Evolutionary conservation across 192 early-diverging fungal genomes (phyloP).

Genomic region (Umbelopsis sp.): DNA sequence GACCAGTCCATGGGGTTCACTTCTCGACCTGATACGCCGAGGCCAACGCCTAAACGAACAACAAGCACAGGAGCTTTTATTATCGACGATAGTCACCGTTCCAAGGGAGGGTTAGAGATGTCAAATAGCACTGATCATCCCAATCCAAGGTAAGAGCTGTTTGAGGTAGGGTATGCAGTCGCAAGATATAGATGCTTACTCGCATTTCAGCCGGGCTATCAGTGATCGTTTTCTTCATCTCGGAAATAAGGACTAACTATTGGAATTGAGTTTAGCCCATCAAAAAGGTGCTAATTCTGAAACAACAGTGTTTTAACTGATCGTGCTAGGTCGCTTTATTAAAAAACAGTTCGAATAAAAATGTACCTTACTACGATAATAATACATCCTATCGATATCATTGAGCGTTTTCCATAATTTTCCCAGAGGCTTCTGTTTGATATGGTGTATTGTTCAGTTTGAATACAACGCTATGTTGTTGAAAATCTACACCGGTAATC

Average conservation of each 20-base stretch:
- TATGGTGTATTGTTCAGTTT: not conserved
- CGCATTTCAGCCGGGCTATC: not conserved
- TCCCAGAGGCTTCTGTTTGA: not conserved
- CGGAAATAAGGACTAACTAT: not conserved
- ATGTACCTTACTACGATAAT: no score
- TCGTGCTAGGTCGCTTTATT: no score
- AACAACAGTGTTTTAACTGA: not conserved
- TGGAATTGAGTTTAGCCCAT: not conserved
- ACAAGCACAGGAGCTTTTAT: constrained; percentile 2
- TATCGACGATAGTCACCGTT: not conserved
- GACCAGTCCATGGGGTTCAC: not conserved
- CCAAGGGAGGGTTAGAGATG: not conserved
- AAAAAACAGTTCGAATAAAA: no score
- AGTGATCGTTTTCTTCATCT: constrained; percentile 7
- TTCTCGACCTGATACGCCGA: not conserved
- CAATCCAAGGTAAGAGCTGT: not conserved
- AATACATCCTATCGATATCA: no score
- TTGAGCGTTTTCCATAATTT: not conserved
- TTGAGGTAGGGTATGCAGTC: not conserved
- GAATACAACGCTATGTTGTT: not conserved
- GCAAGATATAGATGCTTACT: not conserved
- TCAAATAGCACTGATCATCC: not conserved
- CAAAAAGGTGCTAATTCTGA: not conserved
- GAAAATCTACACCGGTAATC: not conserved
- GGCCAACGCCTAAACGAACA: not conserved